These are phyloP conservation scores for Pestalotiopsis sp. DNA, from an alignment of 2,329 filamentous ascomycete species.

Conservation along the genomic window DNA sequence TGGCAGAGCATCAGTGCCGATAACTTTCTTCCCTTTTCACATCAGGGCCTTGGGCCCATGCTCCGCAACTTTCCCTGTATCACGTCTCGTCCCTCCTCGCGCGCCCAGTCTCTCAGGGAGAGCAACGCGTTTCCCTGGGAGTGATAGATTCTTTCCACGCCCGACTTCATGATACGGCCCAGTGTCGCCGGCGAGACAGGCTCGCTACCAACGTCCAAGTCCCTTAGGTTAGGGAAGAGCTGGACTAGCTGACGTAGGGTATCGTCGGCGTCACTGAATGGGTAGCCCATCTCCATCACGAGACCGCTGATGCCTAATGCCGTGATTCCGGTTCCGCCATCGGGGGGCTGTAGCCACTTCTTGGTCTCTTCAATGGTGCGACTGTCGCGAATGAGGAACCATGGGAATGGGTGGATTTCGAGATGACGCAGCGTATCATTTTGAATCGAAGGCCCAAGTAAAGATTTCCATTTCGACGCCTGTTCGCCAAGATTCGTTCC, in stretches of 20 bases:
- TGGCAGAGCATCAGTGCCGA: too few species aligned
- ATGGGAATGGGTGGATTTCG: slow-evolving; percentile 3
- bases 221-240: slow-evolving; percentile 6
- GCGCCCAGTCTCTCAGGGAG: slow-evolving; percentile 1
- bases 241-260: background rate
- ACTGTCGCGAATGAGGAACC: background rate
- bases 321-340: background rate
- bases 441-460: background rate
- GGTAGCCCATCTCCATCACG: background rate
- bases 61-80: background rate
- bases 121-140: background rate
- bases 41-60: too few species aligned
- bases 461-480: background rate
- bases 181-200: background rate
- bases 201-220: background rate
- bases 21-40: too few species aligned
- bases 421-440: slow-evolving; percentile 4
- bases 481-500: background rate
- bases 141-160: slow-evolving; percentile 2
- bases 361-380: background rate
- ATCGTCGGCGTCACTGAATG: background rate
- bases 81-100: background rate
- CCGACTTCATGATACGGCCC: background rate
- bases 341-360: background rate
- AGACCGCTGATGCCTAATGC: background rate